These are phyloP conservation scores for Arabidopsis arenosa DNA, from an alignment of 345 rosid genomes.

Conservation along the genomic window DNA sequence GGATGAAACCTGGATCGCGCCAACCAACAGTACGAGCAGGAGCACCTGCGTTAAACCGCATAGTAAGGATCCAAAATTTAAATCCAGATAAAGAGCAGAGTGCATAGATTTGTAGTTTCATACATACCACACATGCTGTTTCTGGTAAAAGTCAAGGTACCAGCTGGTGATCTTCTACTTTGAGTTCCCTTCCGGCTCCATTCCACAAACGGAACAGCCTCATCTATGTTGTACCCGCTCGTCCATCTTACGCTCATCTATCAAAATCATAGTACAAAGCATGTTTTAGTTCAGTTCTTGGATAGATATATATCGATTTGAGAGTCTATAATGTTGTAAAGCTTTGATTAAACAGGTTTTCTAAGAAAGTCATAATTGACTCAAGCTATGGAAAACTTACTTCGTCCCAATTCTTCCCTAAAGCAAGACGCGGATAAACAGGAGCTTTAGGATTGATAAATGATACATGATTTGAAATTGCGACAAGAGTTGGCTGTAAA, in stretches of 20 bases:
- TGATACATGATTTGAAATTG: slow-evolving; percentile 61
- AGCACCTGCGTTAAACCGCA: slow-evolving; percentile 47
- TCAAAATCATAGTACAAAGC: slow-evolving; percentile 17
- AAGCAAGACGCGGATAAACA: slow-evolving; percentile 78
- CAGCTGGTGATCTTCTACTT: slow-evolving; percentile 66
- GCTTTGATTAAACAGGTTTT: background rate
- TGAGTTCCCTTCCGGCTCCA: slow-evolving; percentile 60
- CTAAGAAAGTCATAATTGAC: slow-evolving; percentile 3
- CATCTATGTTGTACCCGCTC: slow-evolving; percentile 75
- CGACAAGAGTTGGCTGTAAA: slow-evolving; percentile 78
- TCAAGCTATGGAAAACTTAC: slow-evolving; percentile 51
- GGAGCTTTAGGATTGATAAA: slow-evolving; percentile 81
- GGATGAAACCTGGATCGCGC: slow-evolving; percentile 78
- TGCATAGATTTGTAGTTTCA: background rate
- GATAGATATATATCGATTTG: background rate
- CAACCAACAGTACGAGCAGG: slow-evolving; percentile 84
- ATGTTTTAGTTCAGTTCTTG: background rate
- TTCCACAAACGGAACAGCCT: slow-evolving; percentile 72
- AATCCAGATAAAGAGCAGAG: background rate
- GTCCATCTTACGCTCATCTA: slow-evolving; percentile 96
- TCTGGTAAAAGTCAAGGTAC: slow-evolving; percentile 66
- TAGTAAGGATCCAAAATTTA: slow-evolving; percentile 1
- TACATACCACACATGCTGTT: slow-evolving; percentile 90
- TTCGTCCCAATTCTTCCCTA: slow-evolving; percentile 81
- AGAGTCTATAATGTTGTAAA: background rate